phyloP scores from a whole-genome alignment of 1,284 basidiomycete species.

The Boletellus deceptivus region DNA sequence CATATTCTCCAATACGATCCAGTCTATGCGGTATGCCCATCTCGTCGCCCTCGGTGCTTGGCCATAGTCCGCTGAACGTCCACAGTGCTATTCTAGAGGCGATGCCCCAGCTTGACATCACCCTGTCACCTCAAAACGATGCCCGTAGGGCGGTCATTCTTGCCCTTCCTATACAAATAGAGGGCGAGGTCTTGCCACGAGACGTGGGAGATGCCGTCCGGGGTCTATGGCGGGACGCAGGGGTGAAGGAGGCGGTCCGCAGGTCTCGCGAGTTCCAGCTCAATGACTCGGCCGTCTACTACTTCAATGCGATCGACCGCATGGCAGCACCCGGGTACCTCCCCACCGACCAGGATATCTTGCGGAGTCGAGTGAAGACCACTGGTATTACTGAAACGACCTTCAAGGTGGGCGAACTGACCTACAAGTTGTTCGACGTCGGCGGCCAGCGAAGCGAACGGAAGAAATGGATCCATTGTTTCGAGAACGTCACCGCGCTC shows the following conservation, averaged over 20 bases:
- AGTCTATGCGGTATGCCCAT: slow-evolving; percentile 80
- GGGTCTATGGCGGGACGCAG: slow-evolving; percentile 86
- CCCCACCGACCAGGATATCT: slow-evolving; percentile 92
- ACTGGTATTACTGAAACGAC: slow-evolving; percentile 96
- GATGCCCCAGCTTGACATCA: slow-evolving; percentile 64
- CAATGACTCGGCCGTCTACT: slow-evolving; percentile 95
- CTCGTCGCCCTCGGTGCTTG: neutral
- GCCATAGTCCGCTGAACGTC: neutral
- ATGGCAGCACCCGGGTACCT: slow-evolving; percentile 78
- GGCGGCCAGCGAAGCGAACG: slow-evolving; percentile 93
- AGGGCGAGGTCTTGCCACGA: slow-evolving; percentile 75
- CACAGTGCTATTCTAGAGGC: slow-evolving; percentile 87
- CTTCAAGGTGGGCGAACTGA: slow-evolving; percentile 90
- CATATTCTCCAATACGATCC: slow-evolving; percentile 94
- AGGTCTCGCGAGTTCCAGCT: slow-evolving; percentile 93
- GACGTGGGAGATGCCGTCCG: slow-evolving; percentile 82
- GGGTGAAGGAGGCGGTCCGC: slow-evolving; percentile 81
- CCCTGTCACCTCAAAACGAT: slow-evolving; percentile 68
- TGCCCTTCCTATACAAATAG: slow-evolving; percentile 82
- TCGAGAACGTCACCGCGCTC: slow-evolving; percentile 95
- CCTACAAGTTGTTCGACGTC: slow-evolving; percentile 92
- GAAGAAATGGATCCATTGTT: slow-evolving; percentile 96
- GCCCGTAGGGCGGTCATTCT: slow-evolving; percentile 77
- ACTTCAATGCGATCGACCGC: slow-evolving; percentile 89
- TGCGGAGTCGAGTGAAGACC: slow-evolving; percentile 94